Evolutionary conservation across 768 basidiomycete species (phyloP), one percentile per base, ranked within the genome.

Genomic region (Pleurotus tuoliensis): DNA sequence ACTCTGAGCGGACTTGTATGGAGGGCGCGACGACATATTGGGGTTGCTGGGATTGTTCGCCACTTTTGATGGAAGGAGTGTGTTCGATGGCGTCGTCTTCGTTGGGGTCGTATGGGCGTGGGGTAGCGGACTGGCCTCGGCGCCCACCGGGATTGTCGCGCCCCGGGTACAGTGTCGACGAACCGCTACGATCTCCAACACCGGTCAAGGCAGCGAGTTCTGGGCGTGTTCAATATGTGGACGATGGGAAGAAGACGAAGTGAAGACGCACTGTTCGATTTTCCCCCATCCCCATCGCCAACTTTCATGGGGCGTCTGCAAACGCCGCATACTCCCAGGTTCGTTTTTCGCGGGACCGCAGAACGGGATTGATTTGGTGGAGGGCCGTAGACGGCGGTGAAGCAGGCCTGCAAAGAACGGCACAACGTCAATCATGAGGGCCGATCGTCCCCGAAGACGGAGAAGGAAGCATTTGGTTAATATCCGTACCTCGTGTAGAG

Each of bases 231-330:
- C 15, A 22, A 47, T 30, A 56, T 47, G 44, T 61, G 58, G 58
- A 37, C 25, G 58, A 27, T 20, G 46, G 30, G 40, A 59, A 49
- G 25, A 27, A 59, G 46, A 56, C 38, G 30, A 59, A 41, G 63
- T 59, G 13, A 24, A 47, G 16, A 74, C 79, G 75, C 75, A 97
- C 96, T 98, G 77, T 95, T 96, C 34, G 83, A 87, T 75, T 90
- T 92, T 58, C 86, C 85, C 8, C 83, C 82, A 64, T 92, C 91
- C 22, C 90, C 89, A 57, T 96, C 94, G 20, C 88, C 89, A 13
- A 99, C 81, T 66, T 94, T 94, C 97, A 99, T 98, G 15, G 94
- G 94, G 30, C 94, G 82, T 63, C 97, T 81, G 68, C 97, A 99
- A 2, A 98, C 94, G 39, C 97, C 97, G 63, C 97, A 99, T 15